These are phyloP conservation scores for Phialemoniopsis sp. DNA, from an alignment of 2,329 filamentous ascomycete genomes.

Conservation along the genomic window DNA sequence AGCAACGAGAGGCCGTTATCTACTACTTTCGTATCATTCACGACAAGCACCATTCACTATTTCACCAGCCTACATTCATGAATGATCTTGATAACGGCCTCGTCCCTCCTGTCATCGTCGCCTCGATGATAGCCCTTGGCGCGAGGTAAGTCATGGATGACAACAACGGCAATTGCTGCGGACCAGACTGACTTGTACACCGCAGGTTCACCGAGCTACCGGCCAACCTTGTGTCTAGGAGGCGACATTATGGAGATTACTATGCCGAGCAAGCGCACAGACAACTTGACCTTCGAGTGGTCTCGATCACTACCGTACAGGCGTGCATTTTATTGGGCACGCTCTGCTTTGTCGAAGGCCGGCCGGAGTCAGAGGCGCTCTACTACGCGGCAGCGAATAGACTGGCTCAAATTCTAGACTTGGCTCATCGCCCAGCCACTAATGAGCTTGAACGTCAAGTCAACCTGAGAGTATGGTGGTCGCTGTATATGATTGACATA, in stretches of 20 bases:
- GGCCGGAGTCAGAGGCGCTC: slow-evolving; percentile 28
- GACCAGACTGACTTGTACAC: no score
- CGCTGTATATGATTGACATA: slow-evolving; percentile 33
- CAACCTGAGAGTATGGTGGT: slow-evolving; percentile 31
- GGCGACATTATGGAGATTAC: slow-evolving; percentile 11
- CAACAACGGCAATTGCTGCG: no score
- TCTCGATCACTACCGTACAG: slow-evolving; percentile 30
- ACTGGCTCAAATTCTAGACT: slow-evolving; percentile 27
- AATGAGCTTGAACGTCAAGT: slow-evolving; percentile 26
- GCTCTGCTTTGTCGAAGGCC: slow-evolving; percentile 23
- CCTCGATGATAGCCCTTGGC: slow-evolving; percentile 18
- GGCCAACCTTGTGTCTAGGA: slow-evolving; percentile 14
- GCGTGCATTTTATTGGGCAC: slow-evolving; percentile 31
- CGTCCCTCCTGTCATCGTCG: slow-evolving; percentile 14
- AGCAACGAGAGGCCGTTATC: slow-evolving; percentile 17
- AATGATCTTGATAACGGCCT: slow-evolving; percentile 15
- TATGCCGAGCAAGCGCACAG: no score
- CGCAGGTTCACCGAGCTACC: slow-evolving; percentile 12
- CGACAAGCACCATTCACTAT: slow-evolving; percentile 25
- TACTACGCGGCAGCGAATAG: slow-evolving; percentile 31
- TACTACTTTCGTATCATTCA: slow-evolving; percentile 26
- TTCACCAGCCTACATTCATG: slow-evolving; percentile 20
- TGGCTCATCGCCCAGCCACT: slow-evolving; percentile 21
- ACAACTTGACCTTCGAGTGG: slow-evolving; percentile 26
- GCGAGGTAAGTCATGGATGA: slow-evolving; percentile 18